Evolutionary conservation across 208 protist genomes (phyloP), one percentile per base, ranked within the genome.

Genomic region (Acanthamoeba rhysodes): DNA sequence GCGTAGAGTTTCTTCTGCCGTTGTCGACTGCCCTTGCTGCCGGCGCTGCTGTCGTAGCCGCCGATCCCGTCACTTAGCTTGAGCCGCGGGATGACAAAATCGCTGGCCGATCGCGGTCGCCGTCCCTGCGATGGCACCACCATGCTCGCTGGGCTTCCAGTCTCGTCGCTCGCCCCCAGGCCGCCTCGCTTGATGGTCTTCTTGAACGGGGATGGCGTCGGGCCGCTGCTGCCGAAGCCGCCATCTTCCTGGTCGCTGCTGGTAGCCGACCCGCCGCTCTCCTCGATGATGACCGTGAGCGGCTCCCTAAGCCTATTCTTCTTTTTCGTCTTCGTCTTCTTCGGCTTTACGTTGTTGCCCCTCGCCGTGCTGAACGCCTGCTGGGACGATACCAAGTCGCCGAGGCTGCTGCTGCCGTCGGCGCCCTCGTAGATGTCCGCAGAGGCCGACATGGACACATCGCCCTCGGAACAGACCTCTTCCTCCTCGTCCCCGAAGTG

Each of bases 121-220:
- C 8, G 8, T 9, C 16, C 20, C 18, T n/a, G 5, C 72, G 29
- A 6, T 10, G n/a, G 68, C 68, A 2, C n/a, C 7, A 37, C 29
- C 9, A 27, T 24, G 72, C 37, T 12, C 34, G 18, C 37, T 48
- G 7, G 4, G 41, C 37, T 41, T 41, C 37, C 20, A 16, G 10
- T 20, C 7, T 53, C 72, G 18, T 27, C 37, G 27, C 8, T 41
- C 72, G 37, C 32, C 37, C 0, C 10, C 72, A 80, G 5, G 72
- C 32, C 18, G 20, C 37, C 48, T 12, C 78, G 78, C 78, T 87
- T 87, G 78, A 87, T 64, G 8, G 78, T 87, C 32, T 37, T 57
- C 50, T 87, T 87, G 48, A 87, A 87, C 2, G 78, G 78, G n/a
- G 78, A 87, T 12, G 41, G 78, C 20, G 76, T 34, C 48, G n/a